phyloP scores from a whole-genome alignment of 148 eudicot species.

The Fagopyrum homotropicum region DNA sequence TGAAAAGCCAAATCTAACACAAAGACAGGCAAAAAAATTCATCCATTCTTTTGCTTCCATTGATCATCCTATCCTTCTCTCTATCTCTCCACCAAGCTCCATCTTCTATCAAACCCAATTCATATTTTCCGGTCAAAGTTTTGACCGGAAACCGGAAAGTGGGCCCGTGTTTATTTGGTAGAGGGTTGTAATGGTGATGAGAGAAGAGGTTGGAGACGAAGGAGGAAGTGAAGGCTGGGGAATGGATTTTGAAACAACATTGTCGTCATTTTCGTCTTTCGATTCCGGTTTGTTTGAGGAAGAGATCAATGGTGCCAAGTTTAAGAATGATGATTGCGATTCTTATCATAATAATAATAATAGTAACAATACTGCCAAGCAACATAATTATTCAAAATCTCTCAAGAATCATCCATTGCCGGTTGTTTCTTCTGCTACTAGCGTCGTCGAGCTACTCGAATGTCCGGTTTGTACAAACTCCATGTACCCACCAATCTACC shows the following conservation, averaged over 20 bases:
- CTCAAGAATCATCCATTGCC: slow-evolving; percentile 1
- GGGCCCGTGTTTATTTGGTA: not conserved
- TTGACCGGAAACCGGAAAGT: not conserved
- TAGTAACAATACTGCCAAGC: not conserved
- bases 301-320: not conserved
- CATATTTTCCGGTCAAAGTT: not conserved
- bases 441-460: slow-evolving; percentile 38
- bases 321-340: not conserved
- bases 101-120: not conserved
- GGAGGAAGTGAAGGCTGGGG: not conserved
- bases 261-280: not conserved
- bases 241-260: slow-evolving; percentile 5
- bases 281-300: not conserved
- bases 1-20: not conserved
- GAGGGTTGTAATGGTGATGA: not conserved
- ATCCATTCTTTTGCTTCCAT: not conserved
- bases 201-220: not conserved
- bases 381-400: not conserved
- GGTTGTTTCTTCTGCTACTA: slow-evolving; percentile 20
- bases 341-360: not conserved
- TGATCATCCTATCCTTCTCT: not conserved
- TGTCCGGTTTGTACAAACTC: slow-evolving; percentile 45
- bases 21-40: not conserved
- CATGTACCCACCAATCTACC: slow-evolving; percentile 35
- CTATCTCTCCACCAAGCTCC: not conserved